phyloP scores from a whole-genome alignment of 441 rosid genomes.

The Omphalea diandra region DNA sequence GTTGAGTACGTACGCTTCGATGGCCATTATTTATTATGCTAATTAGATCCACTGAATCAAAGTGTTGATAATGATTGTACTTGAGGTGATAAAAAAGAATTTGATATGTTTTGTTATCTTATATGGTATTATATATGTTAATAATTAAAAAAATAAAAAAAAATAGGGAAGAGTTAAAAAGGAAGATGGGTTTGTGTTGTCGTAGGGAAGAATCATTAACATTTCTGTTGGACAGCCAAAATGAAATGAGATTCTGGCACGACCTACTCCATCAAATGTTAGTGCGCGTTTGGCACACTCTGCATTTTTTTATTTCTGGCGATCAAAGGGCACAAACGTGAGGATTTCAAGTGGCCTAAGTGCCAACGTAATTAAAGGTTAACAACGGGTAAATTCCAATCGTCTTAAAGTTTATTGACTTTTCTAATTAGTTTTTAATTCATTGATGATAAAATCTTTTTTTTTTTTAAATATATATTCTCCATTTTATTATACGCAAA shows the following conservation, averaged over 20 bases:
- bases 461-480: too few relatives aligned
- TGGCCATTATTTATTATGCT: neutral
- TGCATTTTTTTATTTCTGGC: too few relatives aligned
- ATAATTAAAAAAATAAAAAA: neutral
- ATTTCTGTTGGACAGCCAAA: slow-evolving; percentile 18
- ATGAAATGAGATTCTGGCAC: slow-evolving; percentile 25
- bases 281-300: neutral
- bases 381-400: too few relatives aligned
- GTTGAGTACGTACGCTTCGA: neutral
- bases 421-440: too few relatives aligned
- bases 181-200: neutral
- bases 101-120: neutral
- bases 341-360: too few relatives aligned
- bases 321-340: too few relatives aligned
- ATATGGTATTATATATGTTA: too few relatives aligned
- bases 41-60: slow-evolving; percentile 15
- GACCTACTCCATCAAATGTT: slow-evolving; percentile 15
- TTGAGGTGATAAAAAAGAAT: neutral
- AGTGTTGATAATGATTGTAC: slow-evolving; percentile 8
- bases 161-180: neutral
- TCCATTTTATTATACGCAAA: too few relatives aligned
- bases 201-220: slow-evolving; percentile 1
- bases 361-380: too few relatives aligned
- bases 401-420: too few relatives aligned
- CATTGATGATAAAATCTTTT: too few relatives aligned